Evolutionary conservation across 164 flowering plant genomes (phyloP), one percentile per base, ranked within the genome.

Genomic region (Stephania japonica): DNA sequence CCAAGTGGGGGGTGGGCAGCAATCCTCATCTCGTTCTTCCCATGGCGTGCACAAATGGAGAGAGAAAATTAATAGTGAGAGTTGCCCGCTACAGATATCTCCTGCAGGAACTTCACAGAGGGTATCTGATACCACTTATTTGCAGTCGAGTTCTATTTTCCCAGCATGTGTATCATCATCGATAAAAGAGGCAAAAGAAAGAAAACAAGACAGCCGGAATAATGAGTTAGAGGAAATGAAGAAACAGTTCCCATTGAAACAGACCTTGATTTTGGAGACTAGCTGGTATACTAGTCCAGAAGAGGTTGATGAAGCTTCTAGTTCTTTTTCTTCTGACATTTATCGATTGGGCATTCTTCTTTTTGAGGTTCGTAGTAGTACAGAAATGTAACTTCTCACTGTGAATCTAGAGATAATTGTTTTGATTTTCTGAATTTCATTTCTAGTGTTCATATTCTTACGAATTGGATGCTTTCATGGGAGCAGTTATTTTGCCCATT

Each of bases 281-380:
- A 84, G 73, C 78, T 96, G 99, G 99, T 96, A 96, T 73, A 86
- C 90, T 7, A 90, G 95, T 80, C 98, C 99, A 4, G 98, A 96
- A 79, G 98, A 96, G 81, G 83, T 76, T 75, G 79, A 88, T n/a
- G 94, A 95, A 72, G 83, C 80, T 68, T 77, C 90, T 53, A 79
- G 83, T 81, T 85, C 92, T 41, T 89, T 87, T 84, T 84, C 97
- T 78, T 91, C 99, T 9, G 99, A 96, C 75, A 76, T 93, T 73
- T 96, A 90, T 76, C 84, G 89, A 19, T 79, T 96, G 70, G 99
- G 99, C 7, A 90, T 96, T 75, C 96, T 96, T 69, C 93, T 96
- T 47, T 96, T 96, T 75, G 99, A 96, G 98, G 99, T 93, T 41
- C 44, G 80, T 75, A 19, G 1, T 68, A 63, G 12, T 49, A 43